Base-by-base conservation (phyloP, 495 filamentous ascomycete genomes). In the Lineolata rhizophorae region DNA sequence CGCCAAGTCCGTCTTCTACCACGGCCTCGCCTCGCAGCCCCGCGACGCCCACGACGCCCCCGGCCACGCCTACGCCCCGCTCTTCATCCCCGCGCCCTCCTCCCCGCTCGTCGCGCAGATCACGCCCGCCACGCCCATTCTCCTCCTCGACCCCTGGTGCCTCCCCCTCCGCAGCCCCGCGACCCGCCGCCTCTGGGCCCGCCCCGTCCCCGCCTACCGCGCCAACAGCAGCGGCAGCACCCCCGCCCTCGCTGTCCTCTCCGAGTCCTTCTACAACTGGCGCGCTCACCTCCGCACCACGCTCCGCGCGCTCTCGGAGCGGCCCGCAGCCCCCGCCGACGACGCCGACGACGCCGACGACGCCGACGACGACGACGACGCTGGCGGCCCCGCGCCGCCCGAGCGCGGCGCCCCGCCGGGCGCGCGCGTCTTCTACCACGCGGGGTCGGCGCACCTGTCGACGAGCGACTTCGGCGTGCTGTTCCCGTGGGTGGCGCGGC, bases 401-500 rank as follows among this genome's bases (percentile, higher is more conserved):
- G 22, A 25, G 22, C 6, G n/a, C 6, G 22, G 6, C 6, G 22
- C 6, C 6, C 22, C 36, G 27, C 31, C 43, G 2, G 42, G 35
- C 1, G 38, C 48, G 2, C 44, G 37, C 19, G 40, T 80, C 32
- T 83, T 70, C 49, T 83, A 72, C 43, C 63, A 68, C 2, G 40
- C 49, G 6, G 43, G 50, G 6, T 69, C 64, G 3, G 76, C 76
- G 0, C 78, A 85, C 46, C 55, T 83, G 15, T 68, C 54, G 21
- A 78, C 83, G 52, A 70, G 63, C 11, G 78, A 84, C 42, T 84
- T 82, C 46, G 77, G 70, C n/a, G 45, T 80, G 8, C 49, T 85
- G 13, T 83, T 82, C 44, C 75, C 79, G 0, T 66, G 64, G 52
- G 40, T 75, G 14, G 70, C 67, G 15, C 61, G 57, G 30, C 54